Evolutionary conservation across 352 stramenopile species (phyloP).

Genomic region (Pseudoperonospora humuli): DNA sequence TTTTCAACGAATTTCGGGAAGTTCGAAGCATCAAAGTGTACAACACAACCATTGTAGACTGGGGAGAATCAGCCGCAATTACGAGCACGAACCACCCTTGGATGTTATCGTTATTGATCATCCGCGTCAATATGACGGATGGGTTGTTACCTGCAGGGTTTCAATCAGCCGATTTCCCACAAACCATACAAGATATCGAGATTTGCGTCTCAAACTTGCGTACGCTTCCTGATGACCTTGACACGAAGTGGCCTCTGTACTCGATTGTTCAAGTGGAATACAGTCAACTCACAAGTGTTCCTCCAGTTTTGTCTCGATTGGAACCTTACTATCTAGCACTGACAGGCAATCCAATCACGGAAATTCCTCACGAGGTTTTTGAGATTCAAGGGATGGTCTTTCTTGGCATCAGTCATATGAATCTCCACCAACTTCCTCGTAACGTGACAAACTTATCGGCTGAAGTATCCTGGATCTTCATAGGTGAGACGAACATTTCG

Average conservation of each 20-base stretch:
- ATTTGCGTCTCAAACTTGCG: constrained; percentile 29
- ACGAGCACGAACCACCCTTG: constrained; percentile 9
- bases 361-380: constrained; percentile 16
- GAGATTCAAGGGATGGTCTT: constrained; percentile 5
- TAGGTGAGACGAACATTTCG: constrained; percentile 11
- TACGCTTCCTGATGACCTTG: constrained; percentile 20
- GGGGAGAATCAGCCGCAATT: constrained; percentile 16
- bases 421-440: constrained; percentile 10
- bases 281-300: constrained; percentile 9
- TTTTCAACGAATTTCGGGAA: constrained; percentile 12
- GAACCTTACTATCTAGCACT: constrained; percentile 19
- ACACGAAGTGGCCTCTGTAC: constrained; percentile 20
- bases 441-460: constrained; percentile 12
- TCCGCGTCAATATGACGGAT: constrained; percentile 17
- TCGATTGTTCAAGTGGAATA: constrained; percentile 16
- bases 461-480: neutral
- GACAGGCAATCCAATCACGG: constrained; percentile 20
- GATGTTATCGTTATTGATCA: constrained; percentile 20
- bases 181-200: constrained; percentile 23
- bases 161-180: constrained; percentile 22
- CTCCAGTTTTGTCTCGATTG: constrained; percentile 10
- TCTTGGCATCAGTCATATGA: constrained; percentile 15
- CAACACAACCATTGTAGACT: constrained; percentile 26
- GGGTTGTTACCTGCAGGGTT: constrained; percentile 22
- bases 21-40: constrained; percentile 27